phyloP scores from a whole-genome alignment of 1,284 basidiomycete genomes.

The Rhodotorula sp. region DNA sequence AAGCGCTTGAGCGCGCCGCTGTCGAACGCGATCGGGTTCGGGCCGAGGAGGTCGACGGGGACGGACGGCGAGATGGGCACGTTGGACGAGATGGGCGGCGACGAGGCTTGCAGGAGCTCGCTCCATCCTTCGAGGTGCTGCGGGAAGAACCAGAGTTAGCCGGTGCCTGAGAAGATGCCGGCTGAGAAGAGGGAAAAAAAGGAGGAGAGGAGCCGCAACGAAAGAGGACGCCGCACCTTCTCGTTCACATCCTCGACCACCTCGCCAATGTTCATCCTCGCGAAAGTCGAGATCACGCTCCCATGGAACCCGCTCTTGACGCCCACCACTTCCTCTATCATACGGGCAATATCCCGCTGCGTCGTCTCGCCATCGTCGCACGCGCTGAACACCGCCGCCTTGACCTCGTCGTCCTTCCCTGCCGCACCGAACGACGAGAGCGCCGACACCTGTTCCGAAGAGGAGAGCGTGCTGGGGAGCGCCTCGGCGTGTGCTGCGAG shows the following conservation, averaged over 20 bases:
- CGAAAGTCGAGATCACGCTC: slow-evolving; percentile 25
- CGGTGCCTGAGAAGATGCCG: too few relatives aligned
- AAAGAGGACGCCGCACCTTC: slow-evolving; percentile 22
- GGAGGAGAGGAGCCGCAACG: not conserved
- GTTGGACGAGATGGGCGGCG: slow-evolving; percentile 24
- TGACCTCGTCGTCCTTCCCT: slow-evolving; percentile 16
- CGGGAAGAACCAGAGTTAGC: fast-evolving
- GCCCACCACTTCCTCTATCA: slow-evolving; percentile 22
- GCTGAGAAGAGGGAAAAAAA: not conserved
- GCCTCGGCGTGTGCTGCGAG: slow-evolving; percentile 11
- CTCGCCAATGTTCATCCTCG: slow-evolving; percentile 33
- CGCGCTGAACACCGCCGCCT: slow-evolving; percentile 28
- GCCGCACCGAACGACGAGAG: slow-evolving; percentile 1
- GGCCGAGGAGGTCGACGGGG: slow-evolving; percentile 34
- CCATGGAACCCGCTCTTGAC: slow-evolving; percentile 37
- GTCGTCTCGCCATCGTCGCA: slow-evolving; percentile 34
- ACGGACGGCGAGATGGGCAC: slow-evolving; percentile 34
- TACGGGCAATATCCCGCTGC: slow-evolving; percentile 22
- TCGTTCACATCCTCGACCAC: slow-evolving; percentile 40
- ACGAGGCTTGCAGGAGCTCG: slow-evolving; percentile 20
- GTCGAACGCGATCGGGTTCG: slow-evolving; percentile 27
- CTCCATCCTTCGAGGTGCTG: slow-evolving; percentile 38
- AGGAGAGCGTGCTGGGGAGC: slow-evolving; percentile 20
- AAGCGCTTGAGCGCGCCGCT: slow-evolving; percentile 9
- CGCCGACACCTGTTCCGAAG: slow-evolving; percentile 19